These are phyloP conservation scores for Penicillium subrubescens DNA, from an alignment of 495 filamentous ascomycete species.

Conservation along the genomic window DNA sequence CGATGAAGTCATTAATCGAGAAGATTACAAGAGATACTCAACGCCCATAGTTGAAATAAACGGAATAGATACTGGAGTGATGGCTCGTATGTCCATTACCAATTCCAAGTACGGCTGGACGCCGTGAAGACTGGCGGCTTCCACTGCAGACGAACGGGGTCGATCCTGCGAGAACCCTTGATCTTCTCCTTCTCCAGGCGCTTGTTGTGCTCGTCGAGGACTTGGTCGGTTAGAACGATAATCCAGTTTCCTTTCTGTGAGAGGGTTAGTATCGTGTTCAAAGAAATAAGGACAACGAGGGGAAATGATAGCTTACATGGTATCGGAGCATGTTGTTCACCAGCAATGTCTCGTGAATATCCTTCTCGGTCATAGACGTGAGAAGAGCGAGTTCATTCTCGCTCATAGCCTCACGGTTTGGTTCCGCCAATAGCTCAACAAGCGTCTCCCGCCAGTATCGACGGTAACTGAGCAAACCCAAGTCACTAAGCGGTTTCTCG, in stretches of 20 bases:
- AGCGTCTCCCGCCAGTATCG: constrained; percentile 97
- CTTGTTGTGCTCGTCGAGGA: constrained; percentile 73
- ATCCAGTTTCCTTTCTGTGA: constrained; percentile 84
- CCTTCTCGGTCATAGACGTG: constrained; percentile 93
- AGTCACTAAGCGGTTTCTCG: constrained; percentile 93
- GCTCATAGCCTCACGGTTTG: constrained; percentile 62
- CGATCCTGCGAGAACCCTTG: constrained; percentile 75
- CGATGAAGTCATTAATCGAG: neutral
- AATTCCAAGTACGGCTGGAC: constrained; percentile 89
- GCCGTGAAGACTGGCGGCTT: constrained; percentile 95
- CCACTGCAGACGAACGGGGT: constrained; percentile 81
- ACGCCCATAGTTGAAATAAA: neutral
- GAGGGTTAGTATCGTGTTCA: constrained; percentile 25
- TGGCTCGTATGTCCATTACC: constrained; percentile 55
- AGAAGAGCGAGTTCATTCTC: constrained; percentile 76
- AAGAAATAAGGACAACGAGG: neutral
- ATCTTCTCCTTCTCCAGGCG: constrained; percentile 73
- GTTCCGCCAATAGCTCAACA: constrained; percentile 74
- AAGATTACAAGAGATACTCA: neutral
- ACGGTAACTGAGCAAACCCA: constrained; percentile 88
- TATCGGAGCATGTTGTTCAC: constrained; percentile 94
- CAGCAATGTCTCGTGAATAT: constrained; percentile 91
- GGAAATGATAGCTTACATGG: constrained; percentile 54
- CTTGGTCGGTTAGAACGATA: constrained; percentile 79
- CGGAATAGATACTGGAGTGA: neutral